A percentile compares a stretch with the other conserved stretches of the same genome.
phyloP scores from a whole-genome alignment of 2,329 filamentous ascomycete species.

The Ascocoryne sarcoides region DNA sequence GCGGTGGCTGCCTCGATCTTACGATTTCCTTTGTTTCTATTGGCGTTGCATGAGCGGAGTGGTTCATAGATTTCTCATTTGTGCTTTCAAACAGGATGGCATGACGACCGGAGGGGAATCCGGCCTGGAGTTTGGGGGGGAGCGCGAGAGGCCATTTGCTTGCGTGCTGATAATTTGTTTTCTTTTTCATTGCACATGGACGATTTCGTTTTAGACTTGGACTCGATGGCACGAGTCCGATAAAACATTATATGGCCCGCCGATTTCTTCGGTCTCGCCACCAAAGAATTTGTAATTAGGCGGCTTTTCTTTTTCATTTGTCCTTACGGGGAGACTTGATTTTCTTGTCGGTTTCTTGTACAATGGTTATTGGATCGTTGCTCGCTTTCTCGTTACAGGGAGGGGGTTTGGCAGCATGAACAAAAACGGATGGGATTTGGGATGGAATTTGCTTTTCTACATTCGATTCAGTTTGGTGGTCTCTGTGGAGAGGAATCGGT shows the following conservation, averaged over 20 bases:
- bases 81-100: constrained; percentile 29
- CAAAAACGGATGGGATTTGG: constrained; percentile 24
- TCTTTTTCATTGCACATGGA: constrained; percentile 25
- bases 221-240: constrained; percentile 16
- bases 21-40: constrained; percentile 25
- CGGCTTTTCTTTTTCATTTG: constrained; percentile 26
- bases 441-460: constrained; percentile 13
- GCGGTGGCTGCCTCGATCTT: constrained; percentile 30
- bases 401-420: constrained; percentile 21
- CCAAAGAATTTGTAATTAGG: constrained; percentile 31
- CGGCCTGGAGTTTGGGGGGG: constrained; percentile 30
- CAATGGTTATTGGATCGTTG: constrained; percentile 19
- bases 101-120: constrained; percentile 27
- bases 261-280: constrained; percentile 22
- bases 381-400: constrained; percentile 15
- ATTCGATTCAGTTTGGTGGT: too few species aligned
- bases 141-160: constrained; percentile 24
- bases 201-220: constrained; percentile 23
- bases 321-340: constrained; percentile 10
- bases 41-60: constrained; percentile 27
- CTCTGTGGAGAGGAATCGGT: too few species aligned
- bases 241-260: constrained; percentile 23
- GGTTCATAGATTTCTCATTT: constrained; percentile 27
- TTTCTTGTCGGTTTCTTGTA: constrained; percentile 30
- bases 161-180: constrained; percentile 21